phyloP scores from a whole-genome alignment of 1,284 basidiomycete genomes.

The Sporisorium graminicola region DNA sequence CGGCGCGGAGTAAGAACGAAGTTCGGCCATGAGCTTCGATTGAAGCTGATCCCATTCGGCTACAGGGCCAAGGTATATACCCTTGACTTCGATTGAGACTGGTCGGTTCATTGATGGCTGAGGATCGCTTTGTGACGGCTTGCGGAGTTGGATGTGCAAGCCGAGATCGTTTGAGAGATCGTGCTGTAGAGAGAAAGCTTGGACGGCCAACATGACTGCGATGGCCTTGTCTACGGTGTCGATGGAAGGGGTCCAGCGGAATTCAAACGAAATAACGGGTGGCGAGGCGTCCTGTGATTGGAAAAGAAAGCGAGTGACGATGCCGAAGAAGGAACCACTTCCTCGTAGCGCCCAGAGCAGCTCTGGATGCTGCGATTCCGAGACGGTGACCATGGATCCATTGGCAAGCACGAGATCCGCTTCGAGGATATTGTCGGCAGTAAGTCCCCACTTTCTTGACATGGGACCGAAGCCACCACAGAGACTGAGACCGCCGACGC shows the following conservation, averaged over 20 bases:
- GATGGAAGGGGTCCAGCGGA: slow-evolving; percentile 51
- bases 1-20: slow-evolving; percentile 37
- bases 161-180: slow-evolving; percentile 47
- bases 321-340: slow-evolving; percentile 67
- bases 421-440: slow-evolving; percentile 64
- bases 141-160: slow-evolving; percentile 55
- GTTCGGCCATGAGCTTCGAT: slow-evolving; percentile 20
- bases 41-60: slow-evolving; percentile 20
- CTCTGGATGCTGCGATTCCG: slow-evolving; percentile 34
- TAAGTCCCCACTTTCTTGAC: slow-evolving; percentile 67
- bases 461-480: slow-evolving; percentile 68
- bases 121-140: slow-evolving; percentile 23
- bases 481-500: slow-evolving; percentile 66
- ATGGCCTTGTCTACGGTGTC: slow-evolving; percentile 17
- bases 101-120: slow-evolving; percentile 20
- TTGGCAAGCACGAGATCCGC: slow-evolving; percentile 70
- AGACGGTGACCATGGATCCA: slow-evolving; percentile 57
- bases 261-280: slow-evolving; percentile 50
- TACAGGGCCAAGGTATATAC: slow-evolving; percentile 42
- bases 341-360: slow-evolving; percentile 68
- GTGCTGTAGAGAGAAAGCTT: slow-evolving; percentile 37
- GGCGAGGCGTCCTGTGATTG: slow-evolving; percentile 54
- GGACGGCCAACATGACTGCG: slow-evolving; percentile 47
- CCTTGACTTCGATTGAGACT: slow-evolving; percentile 49
- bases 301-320: slow-evolving; percentile 66